Conservation (phyloP, 2,329 filamentous ascomycete genomes). For the Sporothrix brasiliensis region DNA sequence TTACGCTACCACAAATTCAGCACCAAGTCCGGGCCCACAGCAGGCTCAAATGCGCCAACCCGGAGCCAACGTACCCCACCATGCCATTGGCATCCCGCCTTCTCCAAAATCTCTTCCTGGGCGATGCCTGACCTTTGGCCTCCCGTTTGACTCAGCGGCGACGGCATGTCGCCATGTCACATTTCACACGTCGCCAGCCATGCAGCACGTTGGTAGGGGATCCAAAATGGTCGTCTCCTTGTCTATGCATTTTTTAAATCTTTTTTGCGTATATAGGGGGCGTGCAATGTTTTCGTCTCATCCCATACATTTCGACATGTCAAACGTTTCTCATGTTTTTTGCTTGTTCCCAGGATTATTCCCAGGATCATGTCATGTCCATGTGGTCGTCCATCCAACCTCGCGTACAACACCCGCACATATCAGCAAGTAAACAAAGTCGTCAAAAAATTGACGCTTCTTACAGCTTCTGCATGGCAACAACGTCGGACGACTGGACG, state of each 20-base stretch:
- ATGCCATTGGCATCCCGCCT: background rate
- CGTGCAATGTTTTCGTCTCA: slow-evolving; percentile 19
- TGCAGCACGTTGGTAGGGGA: background rate
- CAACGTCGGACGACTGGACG: slow-evolving; percentile 91
- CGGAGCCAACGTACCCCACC: slow-evolving; percentile 2
- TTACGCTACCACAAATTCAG: slow-evolving; percentile 13
- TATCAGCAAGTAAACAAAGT: background rate
- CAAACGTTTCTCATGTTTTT: slow-evolving; percentile 24
- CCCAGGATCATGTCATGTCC: slow-evolving; percentile 14
- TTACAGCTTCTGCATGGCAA: slow-evolving; percentile 93
- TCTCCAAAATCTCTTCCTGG: slow-evolving; percentile 7
- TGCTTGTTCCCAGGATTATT: background rate
- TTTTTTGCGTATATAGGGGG: slow-evolving; percentile 21
- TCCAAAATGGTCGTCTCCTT: background rate
- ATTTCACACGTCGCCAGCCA: no score
- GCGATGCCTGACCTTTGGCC: background rate
- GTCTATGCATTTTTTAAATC: slow-evolving; percentile 24
- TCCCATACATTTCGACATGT: slow-evolving; percentile 22
- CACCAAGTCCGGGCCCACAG: background rate
- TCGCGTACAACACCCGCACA: background rate
- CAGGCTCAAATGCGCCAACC: background rate
- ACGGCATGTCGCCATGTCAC: background rate
- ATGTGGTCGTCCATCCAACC: slow-evolving; percentile 18
- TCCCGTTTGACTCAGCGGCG: slow-evolving; percentile 12
- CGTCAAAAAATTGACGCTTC: slow-evolving; percentile 31